Conservation (phyloP, 345 rosid species). For the Barbarea vulgaris region DNA sequence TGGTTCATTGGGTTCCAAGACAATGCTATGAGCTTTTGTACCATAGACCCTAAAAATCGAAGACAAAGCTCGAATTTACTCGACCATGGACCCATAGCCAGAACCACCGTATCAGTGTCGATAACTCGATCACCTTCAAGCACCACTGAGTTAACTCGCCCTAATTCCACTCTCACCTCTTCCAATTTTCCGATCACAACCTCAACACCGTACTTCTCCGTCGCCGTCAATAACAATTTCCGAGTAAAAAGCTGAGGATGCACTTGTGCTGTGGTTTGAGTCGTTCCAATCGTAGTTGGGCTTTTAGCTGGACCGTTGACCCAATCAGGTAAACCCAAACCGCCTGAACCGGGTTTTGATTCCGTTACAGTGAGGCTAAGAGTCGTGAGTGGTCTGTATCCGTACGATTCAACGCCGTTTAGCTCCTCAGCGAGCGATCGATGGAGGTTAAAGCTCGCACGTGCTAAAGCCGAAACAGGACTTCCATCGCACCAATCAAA, state of each 20-base stretch:
- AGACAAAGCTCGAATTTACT: constrained; percentile 65
- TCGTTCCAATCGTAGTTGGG: constrained; percentile 61
- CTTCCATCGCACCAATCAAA: constrained; percentile 89
- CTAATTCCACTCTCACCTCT: constrained; percentile 51
- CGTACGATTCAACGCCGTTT: constrained; percentile 68
- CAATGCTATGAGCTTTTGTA: constrained; percentile 73
- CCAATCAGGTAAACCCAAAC: constrained; percentile 59
- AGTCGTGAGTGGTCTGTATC: constrained; percentile 69
- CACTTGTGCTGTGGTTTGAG: constrained; percentile 74
- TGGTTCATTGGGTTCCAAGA: constrained; percentile 70
- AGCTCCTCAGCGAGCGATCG: constrained; percentile 73
- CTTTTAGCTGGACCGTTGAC: constrained; percentile 61
- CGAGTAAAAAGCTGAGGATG: constrained; percentile 81
- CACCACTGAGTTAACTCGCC: constrained; percentile 58
- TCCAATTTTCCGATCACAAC: constrained; percentile 71
- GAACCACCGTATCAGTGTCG: constrained; percentile 67
- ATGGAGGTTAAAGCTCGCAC: constrained; percentile 86
- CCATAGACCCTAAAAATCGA: constrained; percentile 74
- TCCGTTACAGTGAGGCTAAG: constrained; percentile 69
- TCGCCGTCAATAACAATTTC: constrained; percentile 57
- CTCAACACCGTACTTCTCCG: constrained; percentile 61
- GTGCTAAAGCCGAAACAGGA: constrained; percentile 60
- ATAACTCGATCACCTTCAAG: constrained; percentile 63
- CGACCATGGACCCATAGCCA: constrained; percentile 89
- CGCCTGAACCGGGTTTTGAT: constrained; percentile 36